Percentiles rank a stretch among this genome's conserved stretches.
Conservation (phyloP, 768 basidiomycete species). For the Amyloporia xantha region DNA sequence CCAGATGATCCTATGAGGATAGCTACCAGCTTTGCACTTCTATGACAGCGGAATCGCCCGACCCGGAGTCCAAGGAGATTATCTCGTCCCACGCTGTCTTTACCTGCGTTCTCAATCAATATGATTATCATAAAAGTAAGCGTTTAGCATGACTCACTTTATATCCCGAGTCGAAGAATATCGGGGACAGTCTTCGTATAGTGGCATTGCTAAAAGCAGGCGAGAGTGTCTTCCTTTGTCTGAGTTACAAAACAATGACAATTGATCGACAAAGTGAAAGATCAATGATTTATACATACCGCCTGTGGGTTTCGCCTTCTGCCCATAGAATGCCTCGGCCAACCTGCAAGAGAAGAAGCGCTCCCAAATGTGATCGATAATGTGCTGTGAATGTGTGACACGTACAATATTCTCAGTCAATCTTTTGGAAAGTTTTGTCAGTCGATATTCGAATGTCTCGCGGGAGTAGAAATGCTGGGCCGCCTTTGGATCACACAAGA, state of each 20-base stretch:
- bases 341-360: constrained; percentile 6
- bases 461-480: constrained; percentile 43
- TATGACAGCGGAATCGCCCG: constrained; percentile 25
- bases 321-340: constrained; percentile 34
- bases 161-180: constrained; percentile 47
- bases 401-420: constrained; percentile 35
- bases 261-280: neutral
- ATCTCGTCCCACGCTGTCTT: no score
- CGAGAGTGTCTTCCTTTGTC: constrained; percentile 44
- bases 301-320: constrained; percentile 37
- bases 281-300: constrained; percentile 18
- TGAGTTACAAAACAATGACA: no score
- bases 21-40: constrained; percentile 43
- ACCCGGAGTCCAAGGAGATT: constrained; percentile 17
- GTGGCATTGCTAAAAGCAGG: constrained; percentile 49
- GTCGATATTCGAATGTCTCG: constrained; percentile 43
- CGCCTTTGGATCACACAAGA: constrained; percentile 33
- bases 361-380: neutral
- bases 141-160: constrained; percentile 33
- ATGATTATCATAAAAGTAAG: constrained; percentile 11
- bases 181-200: constrained; percentile 38
- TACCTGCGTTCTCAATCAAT: constrained; percentile 30
- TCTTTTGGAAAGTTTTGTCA: constrained; percentile 25
- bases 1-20: neutral
- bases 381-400: neutral